Evolutionary conservation across 192 early-diverging fungal genomes (phyloP).

Genomic region (Coemansia guatemalensis): DNA sequence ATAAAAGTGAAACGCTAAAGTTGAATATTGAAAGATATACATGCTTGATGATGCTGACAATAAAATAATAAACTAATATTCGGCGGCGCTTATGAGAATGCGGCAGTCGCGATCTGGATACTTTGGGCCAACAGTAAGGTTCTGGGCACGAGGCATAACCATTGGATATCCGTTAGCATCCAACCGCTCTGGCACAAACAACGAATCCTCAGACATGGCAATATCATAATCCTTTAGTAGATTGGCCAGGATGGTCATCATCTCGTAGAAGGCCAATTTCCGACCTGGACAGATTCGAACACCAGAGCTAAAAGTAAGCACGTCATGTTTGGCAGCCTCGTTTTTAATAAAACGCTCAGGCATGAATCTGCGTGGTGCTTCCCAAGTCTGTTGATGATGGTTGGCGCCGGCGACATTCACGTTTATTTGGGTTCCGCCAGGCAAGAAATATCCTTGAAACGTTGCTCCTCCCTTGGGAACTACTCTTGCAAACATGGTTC

Average conservation of each 20-base stretch:
- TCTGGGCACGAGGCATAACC: constrained; percentile 23
- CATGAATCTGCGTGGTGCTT: constrained; percentile 27
- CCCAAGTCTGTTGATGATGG: constrained; percentile 26
- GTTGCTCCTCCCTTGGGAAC: constrained; percentile 40
- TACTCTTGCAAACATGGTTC: constrained; percentile 14
- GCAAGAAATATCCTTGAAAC: constrained; percentile 36
- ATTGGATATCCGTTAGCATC: constrained; percentile 20
- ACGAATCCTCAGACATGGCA: constrained; percentile 11
- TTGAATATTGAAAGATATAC: background rate
- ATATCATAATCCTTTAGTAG: constrained; percentile 44
- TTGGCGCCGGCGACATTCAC: constrained; percentile 29
- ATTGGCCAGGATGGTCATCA: constrained; percentile 38
- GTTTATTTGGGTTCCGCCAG: constrained; percentile 21
- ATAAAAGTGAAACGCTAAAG: background rate
- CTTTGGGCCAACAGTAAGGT: constrained; percentile 20
- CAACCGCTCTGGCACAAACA: constrained; percentile 11
- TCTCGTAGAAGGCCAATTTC: constrained; percentile 42
- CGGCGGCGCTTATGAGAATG: constrained; percentile 14
- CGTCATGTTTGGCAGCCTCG: constrained; percentile 19
- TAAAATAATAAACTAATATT: background rate
- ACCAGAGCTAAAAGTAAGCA: constrained; percentile 39
- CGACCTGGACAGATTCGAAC: constrained; percentile 39
- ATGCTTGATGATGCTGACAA: background rate
- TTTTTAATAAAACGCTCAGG: constrained; percentile 45
- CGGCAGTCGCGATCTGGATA: constrained; percentile 37